These are phyloP conservation scores for Irpex sp. DNA, from an alignment of 1,284 basidiomycete genomes.

Conservation along the genomic window DNA sequence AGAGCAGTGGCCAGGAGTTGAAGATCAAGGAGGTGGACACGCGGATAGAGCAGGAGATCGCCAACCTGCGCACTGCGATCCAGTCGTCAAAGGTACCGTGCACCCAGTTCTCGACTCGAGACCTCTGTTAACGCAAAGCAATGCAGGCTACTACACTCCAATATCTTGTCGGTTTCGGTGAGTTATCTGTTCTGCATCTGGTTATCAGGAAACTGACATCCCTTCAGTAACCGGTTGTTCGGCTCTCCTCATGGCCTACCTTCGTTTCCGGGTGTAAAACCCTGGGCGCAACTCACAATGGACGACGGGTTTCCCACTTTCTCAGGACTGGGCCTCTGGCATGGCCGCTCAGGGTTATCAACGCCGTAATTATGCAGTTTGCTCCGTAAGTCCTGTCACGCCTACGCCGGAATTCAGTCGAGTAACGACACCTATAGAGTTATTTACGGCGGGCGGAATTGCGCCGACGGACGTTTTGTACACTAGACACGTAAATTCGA, in stretches of 20 bases:
- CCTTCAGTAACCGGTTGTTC: slow-evolving; percentile 79
- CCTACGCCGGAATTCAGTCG: too few species aligned
- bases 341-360: not conserved
- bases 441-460: too few species aligned
- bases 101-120: not conserved
- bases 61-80: slow-evolving; percentile 84
- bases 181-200: slow-evolving; percentile 23
- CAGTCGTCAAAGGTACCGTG: slow-evolving; percentile 80
- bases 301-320: not conserved
- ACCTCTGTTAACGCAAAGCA: not conserved
- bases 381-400: too few species aligned
- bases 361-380: not conserved
- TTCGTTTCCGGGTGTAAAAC: slow-evolving; percentile 57
- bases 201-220: not conserved
- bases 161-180: slow-evolving; percentile 81
- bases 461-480: too few species aligned
- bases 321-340: not conserved
- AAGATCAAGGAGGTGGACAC: slow-evolving; percentile 99
- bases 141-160: slow-evolving; percentile 75
- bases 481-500: too few species aligned
- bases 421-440: too few species aligned
- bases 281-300: not conserved
- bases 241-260: slow-evolving; percentile 83
- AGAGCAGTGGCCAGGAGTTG: slow-evolving; percentile 88
- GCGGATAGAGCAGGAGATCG: slow-evolving; percentile 95